Percentiles rank a stretch among this genome's conserved stretches.
phyloP scores from a whole-genome alignment of 768 basidiomycete genomes.

The Asterophora parasitica region DNA sequence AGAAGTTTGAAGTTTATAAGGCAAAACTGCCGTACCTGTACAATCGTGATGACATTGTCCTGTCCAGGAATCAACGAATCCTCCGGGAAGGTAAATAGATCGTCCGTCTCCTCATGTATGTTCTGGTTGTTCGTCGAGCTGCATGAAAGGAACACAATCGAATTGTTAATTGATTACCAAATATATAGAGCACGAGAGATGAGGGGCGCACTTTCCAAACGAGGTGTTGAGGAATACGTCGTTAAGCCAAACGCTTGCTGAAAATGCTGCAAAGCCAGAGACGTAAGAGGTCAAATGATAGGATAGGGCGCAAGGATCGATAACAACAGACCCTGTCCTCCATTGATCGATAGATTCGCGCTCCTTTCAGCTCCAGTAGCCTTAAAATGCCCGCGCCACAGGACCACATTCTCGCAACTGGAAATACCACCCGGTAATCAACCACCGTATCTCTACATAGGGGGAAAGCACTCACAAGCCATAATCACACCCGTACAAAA shows the following conservation, averaged over 20 bases:
- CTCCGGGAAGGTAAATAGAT: conserved; percentile 57
- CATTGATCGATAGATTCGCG: conserved; percentile 75
- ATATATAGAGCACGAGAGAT: neutral
- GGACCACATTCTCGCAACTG: conserved; percentile 77
- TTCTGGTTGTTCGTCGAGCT: conserved; percentile 66
- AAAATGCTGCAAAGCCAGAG: conserved; percentile 51
- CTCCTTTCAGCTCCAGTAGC: conserved; percentile 56
- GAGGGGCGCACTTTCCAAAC: conserved; percentile 58
- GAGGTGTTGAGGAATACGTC: conserved; percentile 66
- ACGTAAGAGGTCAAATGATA: neutral
- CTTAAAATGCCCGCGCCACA: conserved; percentile 80
- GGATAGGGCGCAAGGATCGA: neutral
- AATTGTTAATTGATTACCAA: neutral
- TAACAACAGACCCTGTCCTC: conserved; percentile 66
- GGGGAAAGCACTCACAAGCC: conserved; percentile 54
- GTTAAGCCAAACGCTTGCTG: conserved; percentile 80
- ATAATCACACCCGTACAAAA: conserved; percentile 87
- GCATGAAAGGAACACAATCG: neutral
- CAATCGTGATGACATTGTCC: conserved; percentile 75
- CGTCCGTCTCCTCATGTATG: conserved; percentile 63
- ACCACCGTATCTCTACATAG: neutral
- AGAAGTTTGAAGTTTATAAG: neutral
- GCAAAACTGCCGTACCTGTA: conserved; percentile 47
- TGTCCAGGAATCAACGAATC: conserved; percentile 43
- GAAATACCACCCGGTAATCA: conserved; percentile 2